phyloP scores from a whole-genome alignment of 768 basidiomycete genomes.

The Mycena pura region DNA sequence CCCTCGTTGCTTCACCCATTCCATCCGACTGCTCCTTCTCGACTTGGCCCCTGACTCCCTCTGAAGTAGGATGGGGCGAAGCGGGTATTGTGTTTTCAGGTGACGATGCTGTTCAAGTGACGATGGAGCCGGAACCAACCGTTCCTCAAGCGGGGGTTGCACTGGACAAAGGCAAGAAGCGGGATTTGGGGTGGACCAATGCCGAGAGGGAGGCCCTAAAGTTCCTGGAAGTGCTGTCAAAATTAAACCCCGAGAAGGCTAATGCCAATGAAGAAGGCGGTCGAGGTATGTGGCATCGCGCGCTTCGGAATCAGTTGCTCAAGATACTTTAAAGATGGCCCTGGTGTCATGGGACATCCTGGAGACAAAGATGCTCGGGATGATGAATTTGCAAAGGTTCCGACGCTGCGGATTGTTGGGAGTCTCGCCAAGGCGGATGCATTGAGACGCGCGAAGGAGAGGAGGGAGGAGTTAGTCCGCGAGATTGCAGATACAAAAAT shows the following conservation, averaged over 20 bases:
- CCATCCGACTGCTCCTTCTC: slow-evolving; percentile 39
- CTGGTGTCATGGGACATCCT: too few species aligned
- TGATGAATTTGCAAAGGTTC: slow-evolving; percentile 10
- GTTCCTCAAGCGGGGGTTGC: too few species aligned
- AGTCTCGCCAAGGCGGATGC: slow-evolving; percentile 49
- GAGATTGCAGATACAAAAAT: slow-evolving; percentile 68
- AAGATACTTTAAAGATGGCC: slow-evolving; percentile 24
- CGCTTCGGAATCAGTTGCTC: slow-evolving; percentile 28
- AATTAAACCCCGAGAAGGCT: slow-evolving; percentile 12
- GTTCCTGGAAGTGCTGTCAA: slow-evolving; percentile 20
- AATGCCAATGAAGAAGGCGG: slow-evolving; percentile 19
- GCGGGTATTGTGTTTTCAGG: slow-evolving; percentile 9
- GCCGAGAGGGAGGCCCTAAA: slow-evolving; percentile 15
- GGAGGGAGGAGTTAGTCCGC: slow-evolving; percentile 54
- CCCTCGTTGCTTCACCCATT: slow-evolving; percentile 35
- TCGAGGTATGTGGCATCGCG: slow-evolving; percentile 33
- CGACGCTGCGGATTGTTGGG: slow-evolving; percentile 20
- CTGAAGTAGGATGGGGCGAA: slow-evolving; percentile 18
- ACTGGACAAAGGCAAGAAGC: slow-evolving; percentile 16
- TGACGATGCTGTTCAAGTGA: too few species aligned
- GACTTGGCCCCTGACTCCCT: slow-evolving; percentile 18
- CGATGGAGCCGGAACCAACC: too few species aligned
- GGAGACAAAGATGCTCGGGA: slow-evolving; percentile 6
- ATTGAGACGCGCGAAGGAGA: slow-evolving; percentile 59
- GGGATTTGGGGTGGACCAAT: slow-evolving; percentile 23